Percentiles rank a stretch among this genome's conserved stretches.
phyloP scores from a whole-genome alignment of 2,329 filamentous ascomycete species.

The Colletotrichum paranaense region DNA sequence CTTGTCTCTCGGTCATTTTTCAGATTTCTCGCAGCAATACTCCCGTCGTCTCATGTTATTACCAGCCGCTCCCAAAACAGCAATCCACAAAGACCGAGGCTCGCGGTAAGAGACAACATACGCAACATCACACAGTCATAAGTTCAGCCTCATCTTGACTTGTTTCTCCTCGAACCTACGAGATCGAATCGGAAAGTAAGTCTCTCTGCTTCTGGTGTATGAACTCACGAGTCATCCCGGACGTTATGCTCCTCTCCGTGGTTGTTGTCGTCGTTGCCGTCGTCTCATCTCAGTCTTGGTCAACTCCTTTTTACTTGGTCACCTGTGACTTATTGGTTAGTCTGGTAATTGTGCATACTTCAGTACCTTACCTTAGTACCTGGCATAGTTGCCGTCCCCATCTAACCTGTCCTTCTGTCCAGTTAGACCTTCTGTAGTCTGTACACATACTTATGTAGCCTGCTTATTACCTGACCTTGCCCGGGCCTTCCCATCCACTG shows the following conservation, averaged over 20 bases:
- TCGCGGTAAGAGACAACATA: conserved; percentile 7
- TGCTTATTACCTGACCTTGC: neutral
- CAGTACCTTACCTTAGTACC: neutral
- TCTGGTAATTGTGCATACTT: neutral
- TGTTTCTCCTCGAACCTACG: neutral
- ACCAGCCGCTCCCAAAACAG: neutral
- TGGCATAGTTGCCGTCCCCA: neutral
- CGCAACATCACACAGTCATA: conserved; percentile 20
- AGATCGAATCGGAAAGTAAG: neutral
- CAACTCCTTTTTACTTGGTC: neutral
- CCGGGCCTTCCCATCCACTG: conserved; percentile 7
- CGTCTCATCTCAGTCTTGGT: neutral
- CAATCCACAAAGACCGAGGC: conserved; percentile 1
- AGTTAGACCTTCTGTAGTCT: neutral
- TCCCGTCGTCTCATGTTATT: neutral
- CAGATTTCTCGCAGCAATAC: neutral
- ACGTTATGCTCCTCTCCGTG: neutral
- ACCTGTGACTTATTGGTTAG: neutral
- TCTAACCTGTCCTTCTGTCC: neutral
- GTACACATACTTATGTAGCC: neutral
- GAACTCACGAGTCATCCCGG: too few relatives aligned
- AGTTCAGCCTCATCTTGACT: conserved; percentile 21
- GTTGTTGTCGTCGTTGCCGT: neutral
- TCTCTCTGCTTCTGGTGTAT: neutral
- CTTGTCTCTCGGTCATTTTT: conserved; percentile 10